Evolutionary conservation across 352 stramenopile species (phyloP).

Genomic region (Phytophthora sansomeana): DNA sequence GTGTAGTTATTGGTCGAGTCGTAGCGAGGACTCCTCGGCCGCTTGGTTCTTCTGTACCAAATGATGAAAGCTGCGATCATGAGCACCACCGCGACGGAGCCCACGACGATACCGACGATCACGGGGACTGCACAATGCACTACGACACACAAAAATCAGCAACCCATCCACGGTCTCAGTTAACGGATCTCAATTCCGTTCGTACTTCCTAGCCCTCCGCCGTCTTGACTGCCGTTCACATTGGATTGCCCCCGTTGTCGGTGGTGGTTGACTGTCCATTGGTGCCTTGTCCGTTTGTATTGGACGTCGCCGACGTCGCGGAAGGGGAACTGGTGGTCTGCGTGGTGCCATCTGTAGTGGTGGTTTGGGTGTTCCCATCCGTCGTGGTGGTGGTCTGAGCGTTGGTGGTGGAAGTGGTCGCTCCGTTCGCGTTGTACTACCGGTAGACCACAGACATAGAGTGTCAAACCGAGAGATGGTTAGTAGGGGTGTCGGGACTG

Average conservation of each 20-base stretch:
- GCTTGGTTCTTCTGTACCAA: slow-evolving; percentile 49
- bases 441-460: no score
- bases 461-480: slow-evolving; percentile 9
- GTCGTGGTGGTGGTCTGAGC: slow-evolving; percentile 31
- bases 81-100: slow-evolving; percentile 43
- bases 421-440: slow-evolving; percentile 15
- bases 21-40: slow-evolving; percentile 23
- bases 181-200: not conserved
- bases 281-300: slow-evolving; percentile 16
- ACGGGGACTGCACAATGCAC: slow-evolving; percentile 31
- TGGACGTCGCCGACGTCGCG: slow-evolving; percentile 24
- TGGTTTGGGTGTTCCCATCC: slow-evolving; percentile 20
- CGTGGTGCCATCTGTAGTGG: slow-evolving; percentile 23
- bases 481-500: slow-evolving; percentile 2
- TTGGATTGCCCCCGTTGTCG: slow-evolving; percentile 29
- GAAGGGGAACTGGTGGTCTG: slow-evolving; percentile 22
- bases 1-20: slow-evolving; percentile 25
- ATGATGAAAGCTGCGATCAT: slow-evolving; percentile 52
- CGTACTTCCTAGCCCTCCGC: slow-evolving; percentile 26
- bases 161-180: not conserved
- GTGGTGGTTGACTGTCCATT: slow-evolving; percentile 18
- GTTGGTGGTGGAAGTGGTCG: slow-evolving; percentile 23
- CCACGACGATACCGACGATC: slow-evolving; percentile 48
- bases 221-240: slow-evolving; percentile 19
- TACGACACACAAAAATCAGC: slow-evolving; percentile 4